phyloP scores from a whole-genome alignment of 352 stramenopile species.

The Phytopythium litorale region DNA sequence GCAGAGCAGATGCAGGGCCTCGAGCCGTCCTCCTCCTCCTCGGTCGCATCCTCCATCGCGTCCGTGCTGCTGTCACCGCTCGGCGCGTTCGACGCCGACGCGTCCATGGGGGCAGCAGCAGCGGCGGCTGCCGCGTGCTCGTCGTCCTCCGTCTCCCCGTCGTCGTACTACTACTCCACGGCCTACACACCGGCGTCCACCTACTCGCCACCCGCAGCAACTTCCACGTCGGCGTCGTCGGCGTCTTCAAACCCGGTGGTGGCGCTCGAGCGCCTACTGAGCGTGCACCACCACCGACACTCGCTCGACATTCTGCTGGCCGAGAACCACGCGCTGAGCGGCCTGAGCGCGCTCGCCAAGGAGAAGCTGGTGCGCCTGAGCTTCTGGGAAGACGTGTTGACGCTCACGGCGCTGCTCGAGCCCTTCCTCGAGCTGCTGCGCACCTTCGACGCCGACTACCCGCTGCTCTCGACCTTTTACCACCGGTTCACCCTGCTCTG shows the following conservation, averaged over 20 bases:
- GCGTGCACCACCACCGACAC: conserved; percentile 51
- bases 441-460: conserved; percentile 56
- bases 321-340: conserved; percentile 37
- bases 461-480: conserved; percentile 69
- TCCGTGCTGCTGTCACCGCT: conserved; percentile 23
- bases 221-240: background rate
- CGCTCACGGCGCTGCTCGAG: conserved; percentile 49
- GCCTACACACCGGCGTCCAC: background rate
- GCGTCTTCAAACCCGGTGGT: conserved; percentile 13
- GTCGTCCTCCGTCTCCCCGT: background rate
- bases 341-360: conserved; percentile 29
- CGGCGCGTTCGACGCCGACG: conserved; percentile 15
- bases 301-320: conserved; percentile 54
- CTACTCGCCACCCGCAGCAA: background rate
- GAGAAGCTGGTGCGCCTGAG: conserved; percentile 38
- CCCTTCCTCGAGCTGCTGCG: conserved; percentile 71
- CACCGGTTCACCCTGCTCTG: conserved; percentile 67
- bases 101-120: conserved; percentile 1
- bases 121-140: background rate
- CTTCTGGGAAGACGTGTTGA: conserved; percentile 58
- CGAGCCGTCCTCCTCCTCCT: conserved; percentile 11
- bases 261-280: conserved; percentile 46
- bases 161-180: conserved; percentile 5
- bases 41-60: conserved; percentile 3
- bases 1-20: conserved; percentile 43